Conservation (phyloP, 2,329 filamentous ascomycete genomes). For the Scedosporium boydii region DNA sequence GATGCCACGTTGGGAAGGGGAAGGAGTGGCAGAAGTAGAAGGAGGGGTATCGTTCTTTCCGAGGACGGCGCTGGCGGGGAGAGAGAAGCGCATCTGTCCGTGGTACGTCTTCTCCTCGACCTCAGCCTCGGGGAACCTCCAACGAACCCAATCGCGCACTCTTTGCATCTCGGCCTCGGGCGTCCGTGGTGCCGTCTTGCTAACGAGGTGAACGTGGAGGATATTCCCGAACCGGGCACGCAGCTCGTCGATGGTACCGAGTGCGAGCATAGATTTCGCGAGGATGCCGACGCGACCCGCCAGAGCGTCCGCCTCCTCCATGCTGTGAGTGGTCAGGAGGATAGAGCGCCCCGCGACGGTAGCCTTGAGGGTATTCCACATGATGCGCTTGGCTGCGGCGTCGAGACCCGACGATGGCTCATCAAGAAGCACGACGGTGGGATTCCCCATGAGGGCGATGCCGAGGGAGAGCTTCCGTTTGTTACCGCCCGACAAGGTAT, state of each 20-base stretch:
- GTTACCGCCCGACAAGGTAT: slow-evolving; percentile 78
- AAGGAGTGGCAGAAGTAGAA: background rate
- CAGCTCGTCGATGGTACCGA: slow-evolving; percentile 66
- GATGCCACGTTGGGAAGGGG: slow-evolving; percentile 3
- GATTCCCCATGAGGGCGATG: slow-evolving; percentile 89
- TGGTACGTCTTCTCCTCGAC: slow-evolving; percentile 71
- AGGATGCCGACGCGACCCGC: slow-evolving; percentile 80
- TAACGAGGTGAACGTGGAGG: slow-evolving; percentile 74
- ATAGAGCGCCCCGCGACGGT: slow-evolving; percentile 72
- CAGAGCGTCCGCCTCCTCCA: slow-evolving; percentile 91
- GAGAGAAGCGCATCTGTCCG: slow-evolving; percentile 77
- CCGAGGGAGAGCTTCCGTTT: slow-evolving; percentile 86
- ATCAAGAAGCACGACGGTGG: slow-evolving; percentile 76
- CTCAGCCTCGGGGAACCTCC: slow-evolving; percentile 51
- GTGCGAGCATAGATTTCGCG: slow-evolving; percentile 73
- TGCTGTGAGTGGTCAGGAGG: slow-evolving; percentile 82
- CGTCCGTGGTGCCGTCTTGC: slow-evolving; percentile 65
- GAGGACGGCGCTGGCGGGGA: slow-evolving; percentile 42
- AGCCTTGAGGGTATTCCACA: slow-evolving; percentile 78
- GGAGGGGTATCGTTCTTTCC: background rate
- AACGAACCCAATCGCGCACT: slow-evolving; percentile 57
- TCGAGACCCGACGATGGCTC: slow-evolving; percentile 87
- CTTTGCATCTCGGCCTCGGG: slow-evolving; percentile 55
- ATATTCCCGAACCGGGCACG: slow-evolving; percentile 67
- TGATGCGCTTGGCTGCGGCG: slow-evolving; percentile 79